These are phyloP conservation scores for Penicillium steckii DNA, from an alignment of 495 filamentous ascomycete species.

Conservation along the genomic window DNA sequence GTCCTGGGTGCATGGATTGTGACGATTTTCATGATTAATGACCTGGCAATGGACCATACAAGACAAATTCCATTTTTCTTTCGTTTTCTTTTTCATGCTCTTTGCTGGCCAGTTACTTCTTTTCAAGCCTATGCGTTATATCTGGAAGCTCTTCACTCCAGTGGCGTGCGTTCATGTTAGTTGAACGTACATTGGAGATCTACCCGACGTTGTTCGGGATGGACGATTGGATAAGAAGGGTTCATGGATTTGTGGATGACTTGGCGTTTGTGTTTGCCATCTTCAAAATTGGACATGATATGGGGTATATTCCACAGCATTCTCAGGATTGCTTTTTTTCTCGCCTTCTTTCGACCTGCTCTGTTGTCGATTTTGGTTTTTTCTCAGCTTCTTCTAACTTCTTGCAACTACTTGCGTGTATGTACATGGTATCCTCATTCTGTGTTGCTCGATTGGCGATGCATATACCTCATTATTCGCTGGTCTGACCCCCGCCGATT, in stretches of 20 bases:
- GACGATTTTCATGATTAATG: not conserved
- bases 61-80: not conserved
- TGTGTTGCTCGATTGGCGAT: constrained; percentile 19
- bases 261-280: constrained; percentile 8
- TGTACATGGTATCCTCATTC: constrained; percentile 1
- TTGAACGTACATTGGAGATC: not conserved
- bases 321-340: not conserved
- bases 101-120: not conserved
- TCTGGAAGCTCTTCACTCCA: not conserved
- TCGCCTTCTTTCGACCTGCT: not conserved
- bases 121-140: not conserved
- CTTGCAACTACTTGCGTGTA: not conserved
- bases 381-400: not conserved
- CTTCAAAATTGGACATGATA: not conserved
- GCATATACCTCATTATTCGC: constrained; percentile 10
- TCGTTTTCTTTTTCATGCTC: not conserved
- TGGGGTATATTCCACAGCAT: not conserved
- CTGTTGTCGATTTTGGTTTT: not conserved
- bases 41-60: not conserved
- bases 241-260: constrained; percentile 2
- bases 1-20: not conserved
- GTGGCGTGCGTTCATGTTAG: not conserved
- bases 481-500: constrained; percentile 16
- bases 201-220: not conserved
- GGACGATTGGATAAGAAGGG: constrained; percentile 7